phyloP scores from a whole-genome alignment of 805 yeast genomes.

The Candida silvatica region DNA sequence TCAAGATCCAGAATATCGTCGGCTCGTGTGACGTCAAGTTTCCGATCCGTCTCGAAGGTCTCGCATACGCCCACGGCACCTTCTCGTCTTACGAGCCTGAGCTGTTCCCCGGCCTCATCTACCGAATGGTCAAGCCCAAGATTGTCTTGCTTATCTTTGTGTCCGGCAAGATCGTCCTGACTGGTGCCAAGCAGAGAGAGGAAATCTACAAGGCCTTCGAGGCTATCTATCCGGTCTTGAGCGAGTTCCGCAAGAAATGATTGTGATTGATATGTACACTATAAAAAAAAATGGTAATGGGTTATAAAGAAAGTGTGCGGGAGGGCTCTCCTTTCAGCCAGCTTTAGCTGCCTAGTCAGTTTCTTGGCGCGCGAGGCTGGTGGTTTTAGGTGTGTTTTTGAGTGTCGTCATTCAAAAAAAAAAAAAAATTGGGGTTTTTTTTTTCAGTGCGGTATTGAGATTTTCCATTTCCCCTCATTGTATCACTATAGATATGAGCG shows the following conservation, averaged over 20 bases:
- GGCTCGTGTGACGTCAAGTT: slow-evolving; percentile 98
- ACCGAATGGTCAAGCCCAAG: slow-evolving; percentile 99
- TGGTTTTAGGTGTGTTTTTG: too few species aligned
- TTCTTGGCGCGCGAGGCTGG: too few species aligned
- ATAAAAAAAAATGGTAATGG: background rate
- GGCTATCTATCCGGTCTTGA: slow-evolving; percentile 95
- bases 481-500: too few species aligned
- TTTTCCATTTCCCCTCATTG: too few species aligned
- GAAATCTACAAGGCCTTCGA: slow-evolving; percentile 98
- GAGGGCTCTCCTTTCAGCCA: background rate
- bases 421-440: too few species aligned
- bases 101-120: slow-evolving; percentile 94
- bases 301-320: background rate
- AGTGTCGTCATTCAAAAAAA: too few species aligned
- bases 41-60: slow-evolving; percentile 94
- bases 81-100: slow-evolving; percentile 98
- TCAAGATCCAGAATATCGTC: slow-evolving; percentile 95
- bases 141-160: slow-evolving; percentile 93
- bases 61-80: slow-evolving; percentile 97
- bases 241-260: slow-evolving; percentile 79
- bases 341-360: background rate
- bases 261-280: background rate
- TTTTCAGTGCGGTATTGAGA: too few species aligned
- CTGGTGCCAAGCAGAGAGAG: slow-evolving; percentile 98
- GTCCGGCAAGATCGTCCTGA: slow-evolving; percentile 92